Evolutionary conservation across 768 basidiomycete species (phyloP).

Genomic region (Pleurotus eryngii): DNA sequence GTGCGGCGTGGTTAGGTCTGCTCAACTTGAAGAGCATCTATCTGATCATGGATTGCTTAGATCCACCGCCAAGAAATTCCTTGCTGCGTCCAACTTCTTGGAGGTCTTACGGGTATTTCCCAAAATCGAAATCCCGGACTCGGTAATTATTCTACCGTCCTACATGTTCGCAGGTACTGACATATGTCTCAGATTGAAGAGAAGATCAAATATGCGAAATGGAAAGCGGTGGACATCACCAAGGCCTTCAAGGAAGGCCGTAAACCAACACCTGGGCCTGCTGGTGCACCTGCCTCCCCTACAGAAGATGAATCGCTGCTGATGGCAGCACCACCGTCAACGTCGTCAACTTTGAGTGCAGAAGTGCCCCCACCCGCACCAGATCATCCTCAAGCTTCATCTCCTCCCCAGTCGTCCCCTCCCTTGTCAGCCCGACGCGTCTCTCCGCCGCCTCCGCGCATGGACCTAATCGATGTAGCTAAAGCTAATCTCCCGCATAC

Average conservation of each 20-base stretch:
- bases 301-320: slow-evolving; percentile 15
- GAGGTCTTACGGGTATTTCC: slow-evolving; percentile 83
- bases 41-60: slow-evolving; percentile 31
- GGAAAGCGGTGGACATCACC: slow-evolving; percentile 95
- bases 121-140: slow-evolving; percentile 50
- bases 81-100: slow-evolving; percentile 92
- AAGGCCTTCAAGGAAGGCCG: slow-evolving; percentile 95
- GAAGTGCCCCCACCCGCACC: background rate
- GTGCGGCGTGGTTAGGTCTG: slow-evolving; percentile 18
- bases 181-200: slow-evolving; percentile 60
- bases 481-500: slow-evolving; percentile 20
- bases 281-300: slow-evolving; percentile 33
- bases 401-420: slow-evolving; percentile 2
- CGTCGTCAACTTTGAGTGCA: slow-evolving; percentile 1
- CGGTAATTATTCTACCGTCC: slow-evolving; percentile 36
- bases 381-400: slow-evolving; percentile 10
- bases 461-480: slow-evolving; percentile 15
- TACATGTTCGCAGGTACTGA: background rate
- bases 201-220: slow-evolving; percentile 92
- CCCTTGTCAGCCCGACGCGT: slow-evolving; percentile 10
- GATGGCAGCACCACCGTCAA: background rate
- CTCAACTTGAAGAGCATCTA: no score
- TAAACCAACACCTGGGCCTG: slow-evolving; percentile 76
- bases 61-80: slow-evolving; percentile 89
- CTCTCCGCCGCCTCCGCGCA: slow-evolving; percentile 4